These are phyloP conservation scores for Citrus australasica DNA, from an alignment of 345 rosid genomes.

Conservation along the genomic window DNA sequence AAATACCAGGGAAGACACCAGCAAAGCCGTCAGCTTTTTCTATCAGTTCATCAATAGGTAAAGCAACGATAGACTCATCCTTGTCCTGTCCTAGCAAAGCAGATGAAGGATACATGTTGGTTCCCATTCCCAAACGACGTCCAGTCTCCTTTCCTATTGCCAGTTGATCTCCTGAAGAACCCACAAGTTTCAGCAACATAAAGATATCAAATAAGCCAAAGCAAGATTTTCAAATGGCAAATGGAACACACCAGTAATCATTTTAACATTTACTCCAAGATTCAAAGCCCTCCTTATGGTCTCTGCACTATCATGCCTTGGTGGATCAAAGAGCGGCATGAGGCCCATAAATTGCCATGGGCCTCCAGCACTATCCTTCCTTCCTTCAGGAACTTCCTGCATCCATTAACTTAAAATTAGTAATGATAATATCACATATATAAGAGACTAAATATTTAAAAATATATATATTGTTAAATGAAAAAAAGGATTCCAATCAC, in stretches of 20 bases:
- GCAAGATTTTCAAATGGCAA: constrained; percentile 13
- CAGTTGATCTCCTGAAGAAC: constrained; percentile 81
- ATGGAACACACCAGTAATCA: constrained; percentile 76
- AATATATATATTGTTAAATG: not conserved
- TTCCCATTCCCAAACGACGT: constrained; percentile 98
- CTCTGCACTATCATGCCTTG: constrained; percentile 98
- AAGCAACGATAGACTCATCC: constrained; percentile 85
- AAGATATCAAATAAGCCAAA: constrained; percentile 4
- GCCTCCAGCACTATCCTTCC: constrained; percentile 88
- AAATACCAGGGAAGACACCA: constrained; percentile 95
- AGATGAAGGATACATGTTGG: constrained; percentile 98
- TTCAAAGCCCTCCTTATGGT: constrained; percentile 91
- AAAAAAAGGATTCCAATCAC: constrained; percentile 28
- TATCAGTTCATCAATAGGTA: constrained; percentile 94
- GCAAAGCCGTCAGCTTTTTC: constrained; percentile 99
- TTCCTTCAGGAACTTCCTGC: constrained; percentile 93
- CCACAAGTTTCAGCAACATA: constrained; percentile 15
- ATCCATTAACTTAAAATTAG: constrained; percentile 10
- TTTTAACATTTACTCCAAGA: constrained; percentile 96
- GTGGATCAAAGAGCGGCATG: constrained; percentile 99
- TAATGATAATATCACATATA: not conserved
- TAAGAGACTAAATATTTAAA: not conserved
- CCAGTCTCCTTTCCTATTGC: constrained; percentile 99
- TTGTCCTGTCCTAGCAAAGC: constrained; percentile 92
- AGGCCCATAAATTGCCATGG: constrained; percentile 97